Evolutionary conservation across 306 rosid genomes (phyloP), one percentile per base, ranked within the genome.

Genomic region (Vigna angularis): DNA sequence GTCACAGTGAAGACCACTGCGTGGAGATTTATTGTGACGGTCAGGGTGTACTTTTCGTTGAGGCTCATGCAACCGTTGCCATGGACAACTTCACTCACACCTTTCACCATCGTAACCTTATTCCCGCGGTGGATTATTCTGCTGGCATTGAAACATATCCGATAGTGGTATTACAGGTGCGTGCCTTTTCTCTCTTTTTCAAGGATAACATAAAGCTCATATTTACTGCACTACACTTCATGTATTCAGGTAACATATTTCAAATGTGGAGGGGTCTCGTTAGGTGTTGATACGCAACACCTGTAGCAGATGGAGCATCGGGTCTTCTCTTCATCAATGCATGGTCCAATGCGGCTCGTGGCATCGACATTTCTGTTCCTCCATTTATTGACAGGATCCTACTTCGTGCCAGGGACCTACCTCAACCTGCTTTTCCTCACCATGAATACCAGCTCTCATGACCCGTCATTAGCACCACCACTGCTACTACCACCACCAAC

Each of bases 281-380:
- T 94, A 48, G 98, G 98, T 0, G 97, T 94, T 13, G 98, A 93
- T 1, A 89, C 90, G 93, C 91, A 94, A 18, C 97, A 94, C 73
- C 91, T 17, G 93, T 16, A 9, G 97, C 91, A 6, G 98, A 94
- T 78, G 98, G 98, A 32, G 83, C 78, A 66, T 86, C 98, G 40
- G 97, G 93, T 17, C 91, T 94, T 45, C 98, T 90, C 76, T 94
- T 90, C 16, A 84, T 92, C 48, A 94, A 91, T 64, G 24, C 98
- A 22, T 94, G 98, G 98, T 88, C 97, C 32, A 97, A 94, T 75
- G 81, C 92, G 62, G 91, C 97, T 28, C 93, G 97, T 18, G 97
- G 97, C 40, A 84, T 90, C 34, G 91, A 89, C 28, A 77, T 90
- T 24, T 85, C 86, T 9, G 28, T 86, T 16, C 88, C 89, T 12